Evolutionary conservation across 2,329 filamentous ascomycete species (phyloP), one percentile per base, ranked within the genome.

Genomic region (Sporothrix pallida): DNA sequence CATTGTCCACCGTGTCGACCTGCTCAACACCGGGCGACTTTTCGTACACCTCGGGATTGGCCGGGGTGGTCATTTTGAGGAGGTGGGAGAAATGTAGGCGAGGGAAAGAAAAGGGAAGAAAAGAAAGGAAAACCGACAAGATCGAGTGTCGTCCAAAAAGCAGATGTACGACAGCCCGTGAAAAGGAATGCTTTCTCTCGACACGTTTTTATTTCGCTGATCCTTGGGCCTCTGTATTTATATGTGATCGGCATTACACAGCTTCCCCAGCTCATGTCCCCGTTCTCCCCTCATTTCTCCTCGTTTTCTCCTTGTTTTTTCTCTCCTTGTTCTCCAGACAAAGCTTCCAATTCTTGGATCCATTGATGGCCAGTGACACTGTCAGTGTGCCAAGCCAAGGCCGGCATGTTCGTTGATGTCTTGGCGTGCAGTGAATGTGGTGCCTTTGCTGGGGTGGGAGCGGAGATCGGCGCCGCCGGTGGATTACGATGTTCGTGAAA

Each of bases 401-500:
- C n/a, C 17, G 37, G 60, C 31, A 44, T 37, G 37, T 44, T 63
- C 4, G 60, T 63, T 23, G 56, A 63, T 46, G 17, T 63, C 60
- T 63, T 46, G 60, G 60, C 60, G 37, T 46, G 60, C 60, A 46
- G 37, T 63, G 9, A 44, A 44, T 63, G 31, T 37, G 31, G 31
- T 37, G 31, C 3, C 31, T 46, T 63, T 44, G 37, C 37, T 44
- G 37, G 31, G 8, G 60, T 37, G 17, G 13, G 31, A 63, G 60
- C 37, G 60, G 60, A 46, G 37, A 46, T 46, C 17, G 37, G 60
- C n/a, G 17, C 37, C 17, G 31, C 37, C 37, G 31, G 9, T 37
- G 56, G 56, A 17, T 37, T n/a, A 37, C 2, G 26, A 60, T 37
- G 26, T 2, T 37, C 4, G 60, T 63, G 8, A 37, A 44, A 20